These are phyloP conservation scores for Metschnikowia kunwiensis DNA, from an alignment of 805 yeast species.

Conservation along the genomic window DNA sequence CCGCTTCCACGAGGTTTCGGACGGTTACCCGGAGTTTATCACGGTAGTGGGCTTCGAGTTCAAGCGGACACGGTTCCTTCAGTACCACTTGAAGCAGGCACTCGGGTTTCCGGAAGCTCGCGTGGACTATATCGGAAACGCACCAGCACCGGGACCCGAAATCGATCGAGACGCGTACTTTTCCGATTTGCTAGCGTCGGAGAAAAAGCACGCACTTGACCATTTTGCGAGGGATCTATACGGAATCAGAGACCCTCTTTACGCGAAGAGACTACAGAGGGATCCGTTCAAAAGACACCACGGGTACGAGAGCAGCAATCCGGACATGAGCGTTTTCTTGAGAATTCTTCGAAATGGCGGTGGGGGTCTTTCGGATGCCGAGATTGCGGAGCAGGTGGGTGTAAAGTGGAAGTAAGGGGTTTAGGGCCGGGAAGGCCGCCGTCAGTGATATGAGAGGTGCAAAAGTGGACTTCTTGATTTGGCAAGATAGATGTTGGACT, in stretches of 20 bases:
- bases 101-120: constrained; percentile 38
- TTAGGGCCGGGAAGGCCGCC: no score
- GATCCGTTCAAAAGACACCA: constrained; percentile 54
- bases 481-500: no score
- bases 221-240: constrained; percentile 55
- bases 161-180: constrained; percentile 38
- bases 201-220: constrained; percentile 51
- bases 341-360: constrained; percentile 1
- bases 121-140: constrained; percentile 53
- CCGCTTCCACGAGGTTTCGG: constrained; percentile 46
- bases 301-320: constrained; percentile 32
- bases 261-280: constrained; percentile 48
- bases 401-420: no score
- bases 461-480: no score
- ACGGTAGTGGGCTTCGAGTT: constrained; percentile 74
- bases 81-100: constrained; percentile 49
- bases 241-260: constrained; percentile 47
- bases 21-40: constrained; percentile 48
- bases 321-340: constrained; percentile 16
- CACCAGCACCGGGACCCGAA: constrained; percentile 45
- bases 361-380: not conserved
- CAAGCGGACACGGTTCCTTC: constrained; percentile 57
- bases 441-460: no score
- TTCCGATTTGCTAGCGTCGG: constrained; percentile 45
- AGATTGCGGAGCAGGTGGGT: no score